Base-by-base conservation (phyloP, 2,329 filamentous ascomycete species). In the Daldinia eschscholtzii region DNA sequence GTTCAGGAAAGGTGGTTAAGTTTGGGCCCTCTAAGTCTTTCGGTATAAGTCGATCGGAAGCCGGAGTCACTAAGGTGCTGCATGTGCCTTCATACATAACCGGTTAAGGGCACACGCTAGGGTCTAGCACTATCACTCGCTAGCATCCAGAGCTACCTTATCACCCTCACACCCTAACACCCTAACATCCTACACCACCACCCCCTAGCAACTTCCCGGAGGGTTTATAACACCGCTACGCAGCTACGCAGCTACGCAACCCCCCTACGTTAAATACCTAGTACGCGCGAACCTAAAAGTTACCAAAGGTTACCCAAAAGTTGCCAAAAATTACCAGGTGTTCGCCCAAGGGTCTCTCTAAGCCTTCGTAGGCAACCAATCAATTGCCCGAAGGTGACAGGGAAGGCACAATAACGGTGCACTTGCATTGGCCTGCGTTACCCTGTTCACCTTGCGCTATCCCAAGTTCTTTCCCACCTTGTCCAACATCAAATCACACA, bases 351-450 rank as follows among this genome's bases (percentile, higher is more conserved):
- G 69, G 57, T 35, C 12, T 69, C 55, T 61, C 30, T 33, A 60
- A 57, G 64, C 37, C 57, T 69, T 33, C 33, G 18, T 58, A 65
- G 57, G 50, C 66, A 66, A 33, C 69, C 69, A 69, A 71, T 71
- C 69, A 69, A 64, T 62, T 57, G 48, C 15, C 57, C 42, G 58
- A 69, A 33, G 10, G 44, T 57, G 20, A 59, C 50, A 65, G 66
- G 69, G 68, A 65, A 67, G 50, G 57, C 55, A 64, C 66, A 68
- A 57, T 60, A 71, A 62, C 69, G 69, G 69, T 60, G 66, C 63
- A 61, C 61, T 71, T 67, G 69, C 69, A 66, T 69, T 71, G 63
- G 66, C 37, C 59, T 58, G 63, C 66, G 59, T 48, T 64, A 57
- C 67, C 62, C 56, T 57, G 57, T 61, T 70, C 67, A 70, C 67